Evolutionary conservation across 2,329 filamentous ascomycete genomes (phyloP).

Genomic region (Penicillium sp.): DNA sequence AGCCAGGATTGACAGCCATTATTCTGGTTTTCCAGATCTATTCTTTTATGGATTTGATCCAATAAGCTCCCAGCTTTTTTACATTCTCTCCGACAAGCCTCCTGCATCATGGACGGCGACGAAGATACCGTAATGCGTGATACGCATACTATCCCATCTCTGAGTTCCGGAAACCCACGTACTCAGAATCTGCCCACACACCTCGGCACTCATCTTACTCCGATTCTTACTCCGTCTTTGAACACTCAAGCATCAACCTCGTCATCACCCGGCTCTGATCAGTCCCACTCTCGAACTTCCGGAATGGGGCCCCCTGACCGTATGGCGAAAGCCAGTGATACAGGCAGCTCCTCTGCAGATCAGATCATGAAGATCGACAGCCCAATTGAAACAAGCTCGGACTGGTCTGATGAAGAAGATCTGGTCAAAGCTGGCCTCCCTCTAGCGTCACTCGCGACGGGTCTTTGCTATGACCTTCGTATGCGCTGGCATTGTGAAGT

Average conservation of each 20-base stretch:
- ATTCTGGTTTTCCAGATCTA: too few relatives aligned
- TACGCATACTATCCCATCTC: constrained; percentile 20
- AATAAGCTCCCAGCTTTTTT: constrained; percentile 2
- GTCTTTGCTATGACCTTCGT: constrained; percentile 85
- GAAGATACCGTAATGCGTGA: constrained; percentile 45
- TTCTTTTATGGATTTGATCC: constrained; percentile 15
- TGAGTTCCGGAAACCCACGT: constrained; percentile 17
- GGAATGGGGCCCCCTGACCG: constrained; percentile 23
- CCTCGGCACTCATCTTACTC: constrained; percentile 22
- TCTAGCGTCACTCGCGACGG: constrained; percentile 62
- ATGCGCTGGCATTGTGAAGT: constrained; percentile 96
- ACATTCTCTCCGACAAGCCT: not conserved
- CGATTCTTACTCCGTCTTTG: constrained; percentile 25
- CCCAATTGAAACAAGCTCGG: constrained; percentile 41
- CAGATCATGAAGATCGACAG: constrained; percentile 31
- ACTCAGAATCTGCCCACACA: constrained; percentile 17
- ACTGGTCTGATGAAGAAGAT: constrained; percentile 42
- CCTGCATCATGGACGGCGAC: constrained; percentile 34
- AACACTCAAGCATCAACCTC: constrained; percentile 11
- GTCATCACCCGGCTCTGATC: constrained; percentile 14
- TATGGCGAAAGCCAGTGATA: constrained; percentile 28
- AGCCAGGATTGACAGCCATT: too few relatives aligned
- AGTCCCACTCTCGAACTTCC: constrained; percentile 9
- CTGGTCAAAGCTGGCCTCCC: constrained; percentile 45
- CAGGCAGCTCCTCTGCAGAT: constrained; percentile 24